Base-by-base conservation (phyloP, 176 grass and related monocot species). In the Juncus inflexus region DNA sequence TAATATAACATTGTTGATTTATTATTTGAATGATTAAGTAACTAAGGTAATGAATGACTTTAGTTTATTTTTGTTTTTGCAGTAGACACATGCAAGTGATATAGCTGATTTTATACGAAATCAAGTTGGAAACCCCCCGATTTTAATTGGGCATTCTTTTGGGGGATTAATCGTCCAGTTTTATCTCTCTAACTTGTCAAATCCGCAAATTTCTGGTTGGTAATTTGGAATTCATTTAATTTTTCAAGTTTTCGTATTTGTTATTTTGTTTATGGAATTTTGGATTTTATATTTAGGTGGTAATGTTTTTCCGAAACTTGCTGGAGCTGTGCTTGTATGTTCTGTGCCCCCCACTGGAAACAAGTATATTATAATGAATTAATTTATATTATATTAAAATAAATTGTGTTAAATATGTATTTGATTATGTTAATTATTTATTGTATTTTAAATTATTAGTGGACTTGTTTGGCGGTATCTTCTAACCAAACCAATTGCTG, bases 331-430 rank as follows among this genome's bases (percentile, higher is more conserved):
- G 66, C 81, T 96, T 50, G 43, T 96, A 62, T 96, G 91, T 58
- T 96, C 87, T 67, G 91, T 96, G 65, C 91, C 91, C 78, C 91
- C 91, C 35, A 73, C 91, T 51, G 91, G 91, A 72, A 96, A 96
- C 53, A 96, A 84, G 87, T 96, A 75, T 47, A 60, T 61, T 3
- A 38, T 52, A 14, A 36, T 63, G 37, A 47, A 63, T 11, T 54
- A 40, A 38, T 74, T 35, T 42, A 2, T 12, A 45, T 19, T 66
- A 15, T 52, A 37, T 9, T 7, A 0, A 5, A 36, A 52, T 12
- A 52, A 52, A 1, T 37, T 35, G 6, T 66, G 47, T 9, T 47
- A 65, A 28, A 35, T 40, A 40, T 4, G 35, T 47, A 35, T 37
- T 55, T 58, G 37, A 39, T 15, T 56, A 58, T 2, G 12, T 47